These are phyloP conservation scores for Starmera amethionina DNA, from an alignment of 805 yeast species.

Conservation along the genomic window DNA sequence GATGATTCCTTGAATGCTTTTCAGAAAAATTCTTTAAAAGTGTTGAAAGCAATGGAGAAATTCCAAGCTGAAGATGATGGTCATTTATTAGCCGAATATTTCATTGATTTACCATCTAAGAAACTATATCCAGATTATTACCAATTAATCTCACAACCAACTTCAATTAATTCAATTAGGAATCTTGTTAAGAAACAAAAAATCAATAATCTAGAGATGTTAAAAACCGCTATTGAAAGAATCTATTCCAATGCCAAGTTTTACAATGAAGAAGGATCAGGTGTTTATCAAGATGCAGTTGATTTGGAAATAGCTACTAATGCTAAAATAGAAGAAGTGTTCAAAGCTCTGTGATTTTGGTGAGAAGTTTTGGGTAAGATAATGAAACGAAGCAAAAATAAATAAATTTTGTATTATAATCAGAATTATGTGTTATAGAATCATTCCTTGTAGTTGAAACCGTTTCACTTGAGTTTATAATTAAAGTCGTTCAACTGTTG, in stretches of 20 bases:
- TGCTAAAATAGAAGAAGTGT: slow-evolving; percentile 27
- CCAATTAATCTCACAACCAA: slow-evolving; percentile 40
- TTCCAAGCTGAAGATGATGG: slow-evolving; percentile 36
- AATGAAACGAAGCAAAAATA: no score
- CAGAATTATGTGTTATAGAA: no score
- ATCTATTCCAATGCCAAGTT: slow-evolving; percentile 81
- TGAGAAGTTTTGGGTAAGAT: no score
- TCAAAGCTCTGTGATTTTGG: neutral
- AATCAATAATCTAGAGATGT: slow-evolving; percentile 35
- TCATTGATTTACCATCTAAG: slow-evolving; percentile 62
- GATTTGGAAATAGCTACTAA: slow-evolving; percentile 66
- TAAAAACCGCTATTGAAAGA: slow-evolving; percentile 50
- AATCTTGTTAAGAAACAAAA: slow-evolving; percentile 43
- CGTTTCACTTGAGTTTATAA: no score
- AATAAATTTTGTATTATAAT: no score
- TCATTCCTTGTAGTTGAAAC: no score
- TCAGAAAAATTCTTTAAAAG: slow-evolving; percentile 19
- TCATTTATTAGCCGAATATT: slow-evolving; percentile 41
- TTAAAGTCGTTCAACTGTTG: no score
- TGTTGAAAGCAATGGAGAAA: slow-evolving; percentile 34
- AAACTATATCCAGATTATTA: slow-evolving; percentile 82
- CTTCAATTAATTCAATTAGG: slow-evolving; percentile 54
- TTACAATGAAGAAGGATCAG: slow-evolving; percentile 86
- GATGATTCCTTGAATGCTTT: slow-evolving; percentile 8
- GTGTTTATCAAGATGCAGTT: slow-evolving; percentile 74